Conservation (phyloP, 495 filamentous ascomycete genomes). For the Penicillium roqueforti region DNA sequence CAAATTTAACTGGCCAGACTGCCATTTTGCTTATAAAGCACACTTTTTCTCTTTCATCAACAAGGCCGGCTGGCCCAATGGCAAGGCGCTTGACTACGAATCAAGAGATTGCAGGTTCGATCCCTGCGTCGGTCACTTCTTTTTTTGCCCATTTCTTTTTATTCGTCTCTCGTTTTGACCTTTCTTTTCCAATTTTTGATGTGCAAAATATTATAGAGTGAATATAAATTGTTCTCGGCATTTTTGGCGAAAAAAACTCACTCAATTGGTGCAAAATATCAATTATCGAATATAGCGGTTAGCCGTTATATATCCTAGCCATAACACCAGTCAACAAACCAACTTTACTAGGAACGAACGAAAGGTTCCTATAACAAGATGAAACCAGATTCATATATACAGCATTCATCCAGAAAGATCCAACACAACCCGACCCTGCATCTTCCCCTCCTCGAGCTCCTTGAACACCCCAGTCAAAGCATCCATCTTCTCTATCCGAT, state of each 20-base stretch:
- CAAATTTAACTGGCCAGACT: too few species aligned
- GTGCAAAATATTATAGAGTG: not conserved
- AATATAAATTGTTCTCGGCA: not conserved
- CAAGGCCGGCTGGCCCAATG: conserved; percentile 59
- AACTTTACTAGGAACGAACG: too few species aligned
- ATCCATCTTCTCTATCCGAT: conserved; percentile 57
- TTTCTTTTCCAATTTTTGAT: not conserved
- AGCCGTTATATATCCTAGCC: not conserved
- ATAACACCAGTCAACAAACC: too few species aligned
- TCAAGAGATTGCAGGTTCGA: conserved; percentile 55
- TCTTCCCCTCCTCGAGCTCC: conserved; percentile 53
- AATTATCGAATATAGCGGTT: not conserved
- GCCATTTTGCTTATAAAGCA: too few species aligned
- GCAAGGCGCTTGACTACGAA: conserved; percentile 70
- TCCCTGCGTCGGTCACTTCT: conserved; percentile 39
- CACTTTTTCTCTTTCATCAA: too few species aligned
- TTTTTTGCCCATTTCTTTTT: conserved; percentile 4
- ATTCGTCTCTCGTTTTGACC: not conserved
- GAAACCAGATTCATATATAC: too few species aligned
- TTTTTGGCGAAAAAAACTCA: not conserved
- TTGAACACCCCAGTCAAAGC: conserved; percentile 57
- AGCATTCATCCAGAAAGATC: conserved; percentile 40
- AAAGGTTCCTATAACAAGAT: too few species aligned
- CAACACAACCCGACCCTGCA: conserved; percentile 58
- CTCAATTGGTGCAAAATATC: not conserved